Conservation (phyloP, 2,329 filamentous ascomycete genomes). For the Rhexocercosporidium sp. region DNA sequence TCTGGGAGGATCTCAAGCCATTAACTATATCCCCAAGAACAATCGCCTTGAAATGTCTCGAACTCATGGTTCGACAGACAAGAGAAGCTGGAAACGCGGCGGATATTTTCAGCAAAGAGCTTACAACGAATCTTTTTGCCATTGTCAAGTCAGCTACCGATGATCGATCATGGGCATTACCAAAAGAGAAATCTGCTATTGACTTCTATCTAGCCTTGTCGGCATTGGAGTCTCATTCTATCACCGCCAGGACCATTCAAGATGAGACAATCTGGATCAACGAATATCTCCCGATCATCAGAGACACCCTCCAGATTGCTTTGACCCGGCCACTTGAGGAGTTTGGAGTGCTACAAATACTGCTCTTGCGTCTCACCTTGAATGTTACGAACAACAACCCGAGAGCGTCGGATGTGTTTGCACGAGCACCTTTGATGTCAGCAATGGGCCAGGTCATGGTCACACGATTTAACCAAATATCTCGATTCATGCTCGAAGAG, state of each 20-base stretch:
- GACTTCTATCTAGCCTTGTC: constrained; percentile 52
- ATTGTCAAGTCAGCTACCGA: constrained; percentile 44
- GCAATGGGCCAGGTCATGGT: constrained; percentile 57
- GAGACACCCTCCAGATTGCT: constrained; percentile 50
- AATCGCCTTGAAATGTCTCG: constrained; percentile 67
- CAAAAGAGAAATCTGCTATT: constrained; percentile 34
- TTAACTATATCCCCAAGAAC: constrained; percentile 64
- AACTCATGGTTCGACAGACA: constrained; percentile 59
- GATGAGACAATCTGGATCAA: constrained; percentile 52
- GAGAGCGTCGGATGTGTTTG: constrained; percentile 71
- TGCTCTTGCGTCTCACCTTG: constrained; percentile 70
- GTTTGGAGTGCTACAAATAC: constrained; percentile 43
- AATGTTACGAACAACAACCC: constrained; percentile 86
- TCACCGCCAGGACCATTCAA: constrained; percentile 52
- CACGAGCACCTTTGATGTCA: constrained; percentile 60
- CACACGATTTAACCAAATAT: constrained; percentile 54
- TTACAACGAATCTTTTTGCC: constrained; percentile 55
- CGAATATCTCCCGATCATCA: constrained; percentile 57
- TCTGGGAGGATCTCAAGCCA: constrained; percentile 64
- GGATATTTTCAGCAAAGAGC: constrained; percentile 54
- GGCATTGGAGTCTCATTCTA: constrained; percentile 59
- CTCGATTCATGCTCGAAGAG: constrained; percentile 53
- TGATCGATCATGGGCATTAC: constrained; percentile 36
- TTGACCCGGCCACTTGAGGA: constrained; percentile 45
- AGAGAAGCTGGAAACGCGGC: constrained; percentile 53